A percentile compares a stretch with the other conserved stretches of the same genome.
These are phyloP conservation scores for Ophiosphaerella narmari DNA, from an alignment of 2,329 filamentous ascomycete species.

Conservation along the genomic window DNA sequence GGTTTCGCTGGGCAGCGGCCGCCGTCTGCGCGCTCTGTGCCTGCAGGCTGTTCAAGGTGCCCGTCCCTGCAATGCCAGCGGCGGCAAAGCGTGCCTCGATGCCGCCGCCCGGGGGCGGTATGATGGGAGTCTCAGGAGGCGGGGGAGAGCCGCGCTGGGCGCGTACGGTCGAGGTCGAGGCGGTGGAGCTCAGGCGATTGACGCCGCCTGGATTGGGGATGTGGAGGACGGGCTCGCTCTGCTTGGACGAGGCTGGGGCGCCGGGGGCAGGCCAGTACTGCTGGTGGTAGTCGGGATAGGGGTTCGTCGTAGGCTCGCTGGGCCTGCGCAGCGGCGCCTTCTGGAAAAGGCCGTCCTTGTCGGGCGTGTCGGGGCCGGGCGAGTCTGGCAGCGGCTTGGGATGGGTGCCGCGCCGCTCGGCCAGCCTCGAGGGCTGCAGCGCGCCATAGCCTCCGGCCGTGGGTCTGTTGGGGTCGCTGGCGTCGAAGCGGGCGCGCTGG, in stretches of 20 bases:
- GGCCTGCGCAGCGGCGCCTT: constrained; percentile 55
- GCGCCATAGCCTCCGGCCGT: constrained; percentile 52
- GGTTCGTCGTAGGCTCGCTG: constrained; percentile 35
- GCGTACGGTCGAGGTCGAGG: constrained; percentile 89
- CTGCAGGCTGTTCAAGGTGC: constrained; percentile 76
- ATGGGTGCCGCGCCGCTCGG: constrained; percentile 79
- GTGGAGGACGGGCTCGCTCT: constrained; percentile 49
- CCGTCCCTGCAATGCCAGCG: constrained; percentile 84
- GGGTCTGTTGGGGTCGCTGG: constrained; percentile 55
- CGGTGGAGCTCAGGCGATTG: constrained; percentile 74
- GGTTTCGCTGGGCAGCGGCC: constrained; percentile 78
- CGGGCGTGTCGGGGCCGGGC: constrained; percentile 73
- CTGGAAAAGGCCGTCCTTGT: constrained; percentile 81
- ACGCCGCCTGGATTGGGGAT: constrained; percentile 60
- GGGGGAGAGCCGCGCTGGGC: constrained; percentile 92
- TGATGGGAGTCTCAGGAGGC: constrained; percentile 87
- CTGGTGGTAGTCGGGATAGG: constrained; percentile 61
- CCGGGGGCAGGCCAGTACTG: constrained; percentile 63
- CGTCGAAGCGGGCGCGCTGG: constrained; percentile 51
- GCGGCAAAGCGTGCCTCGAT: constrained; percentile 93
- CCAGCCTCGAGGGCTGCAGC: constrained; percentile 64
- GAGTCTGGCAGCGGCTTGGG: constrained; percentile 85
- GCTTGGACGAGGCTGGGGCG: constrained; percentile 7
- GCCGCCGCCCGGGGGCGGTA: constrained; percentile 75
- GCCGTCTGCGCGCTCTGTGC: constrained; percentile 78